phyloP scores from a whole-genome alignment of 1,284 basidiomycete genomes.

The Malassezia vespertilionis region DNA sequence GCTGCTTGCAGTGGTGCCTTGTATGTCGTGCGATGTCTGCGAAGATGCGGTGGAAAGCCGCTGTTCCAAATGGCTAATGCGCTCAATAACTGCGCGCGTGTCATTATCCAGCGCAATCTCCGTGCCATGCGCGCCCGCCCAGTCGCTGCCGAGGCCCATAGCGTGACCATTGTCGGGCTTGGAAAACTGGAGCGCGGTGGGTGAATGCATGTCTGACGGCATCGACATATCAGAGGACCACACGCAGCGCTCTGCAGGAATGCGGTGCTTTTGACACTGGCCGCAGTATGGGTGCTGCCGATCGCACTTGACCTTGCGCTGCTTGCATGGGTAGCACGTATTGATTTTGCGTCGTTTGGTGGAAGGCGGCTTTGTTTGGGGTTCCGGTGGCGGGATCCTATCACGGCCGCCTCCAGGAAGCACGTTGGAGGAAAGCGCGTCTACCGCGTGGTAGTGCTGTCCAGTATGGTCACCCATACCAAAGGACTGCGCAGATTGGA shows the following conservation, averaged over 20 bases:
- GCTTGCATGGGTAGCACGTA: constrained; percentile 43
- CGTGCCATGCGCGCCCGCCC: constrained; percentile 16
- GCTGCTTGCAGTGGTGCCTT: background rate
- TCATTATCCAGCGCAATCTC: constrained; percentile 26
- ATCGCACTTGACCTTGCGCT: constrained; percentile 39
- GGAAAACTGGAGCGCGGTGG: constrained; percentile 6
- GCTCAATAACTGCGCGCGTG: constrained; percentile 29
- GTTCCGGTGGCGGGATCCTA: constrained; percentile 9
- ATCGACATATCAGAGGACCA: constrained; percentile 22
- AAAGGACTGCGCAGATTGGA: constrained; percentile 11
- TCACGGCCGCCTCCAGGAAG: constrained; percentile 9
- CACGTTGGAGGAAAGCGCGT: constrained; percentile 17
- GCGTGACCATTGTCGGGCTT: constrained; percentile 11
- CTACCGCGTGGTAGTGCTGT: constrained; percentile 17
- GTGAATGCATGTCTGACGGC: constrained; percentile 8
- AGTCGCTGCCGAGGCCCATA: constrained; percentile 21
- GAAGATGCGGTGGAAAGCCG: constrained; percentile 13
- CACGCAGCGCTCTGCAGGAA: constrained; percentile 30
- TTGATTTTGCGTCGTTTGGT: constrained; percentile 40
- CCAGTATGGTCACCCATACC: constrained; percentile 14
- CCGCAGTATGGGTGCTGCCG: constrained; percentile 38
- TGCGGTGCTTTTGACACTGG: constrained; percentile 35
- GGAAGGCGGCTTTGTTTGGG: constrained; percentile 15
- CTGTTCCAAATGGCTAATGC: constrained; percentile 28
- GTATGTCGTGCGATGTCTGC: constrained; percentile 13